phyloP scores from a whole-genome alignment of 2,329 filamentous ascomycete genomes.

The Diplodia intermedia region DNA sequence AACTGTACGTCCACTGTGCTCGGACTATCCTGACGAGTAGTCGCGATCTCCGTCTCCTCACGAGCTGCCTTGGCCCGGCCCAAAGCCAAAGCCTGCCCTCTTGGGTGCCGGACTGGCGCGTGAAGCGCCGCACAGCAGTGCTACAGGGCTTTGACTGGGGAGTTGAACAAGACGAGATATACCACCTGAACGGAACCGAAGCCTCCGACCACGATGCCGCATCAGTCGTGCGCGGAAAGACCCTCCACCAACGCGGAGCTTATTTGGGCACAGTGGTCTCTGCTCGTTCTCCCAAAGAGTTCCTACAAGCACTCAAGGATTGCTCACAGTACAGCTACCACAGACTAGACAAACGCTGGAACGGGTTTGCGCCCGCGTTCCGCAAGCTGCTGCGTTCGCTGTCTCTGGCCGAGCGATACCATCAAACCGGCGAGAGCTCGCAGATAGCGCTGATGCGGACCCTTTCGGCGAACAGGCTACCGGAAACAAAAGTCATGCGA shows the following conservation, averaged over 20 bases:
- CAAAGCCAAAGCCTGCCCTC: not conserved
- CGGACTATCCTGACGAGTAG: not conserved
- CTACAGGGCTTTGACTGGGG: conserved; percentile 1
- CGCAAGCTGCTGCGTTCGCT: not conserved
- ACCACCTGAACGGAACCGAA: not conserved
- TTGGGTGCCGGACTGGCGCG: not conserved
- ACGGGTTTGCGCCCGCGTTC: not conserved
- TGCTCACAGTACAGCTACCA: not conserved
- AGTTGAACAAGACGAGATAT: not conserved
- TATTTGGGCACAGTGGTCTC: not conserved
- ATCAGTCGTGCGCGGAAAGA: not conserved
- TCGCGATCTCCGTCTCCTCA: not conserved
- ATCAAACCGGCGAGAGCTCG: not conserved
- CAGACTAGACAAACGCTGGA: not conserved
- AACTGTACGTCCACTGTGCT: not conserved
- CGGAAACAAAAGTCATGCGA: not conserved
- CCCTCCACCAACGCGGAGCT: not conserved
- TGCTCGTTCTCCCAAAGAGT: not conserved
- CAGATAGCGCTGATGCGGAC: not conserved
- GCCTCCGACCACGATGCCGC: not conserved
- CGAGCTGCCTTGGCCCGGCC: not conserved
- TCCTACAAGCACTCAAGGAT: not conserved
- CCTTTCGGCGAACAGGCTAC: not conserved
- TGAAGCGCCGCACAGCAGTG: not conserved
- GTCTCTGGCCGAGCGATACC: not conserved